phyloP scores from a whole-genome alignment of 805 yeast genomes.

The Debaryomyces tyrocola region DNA sequence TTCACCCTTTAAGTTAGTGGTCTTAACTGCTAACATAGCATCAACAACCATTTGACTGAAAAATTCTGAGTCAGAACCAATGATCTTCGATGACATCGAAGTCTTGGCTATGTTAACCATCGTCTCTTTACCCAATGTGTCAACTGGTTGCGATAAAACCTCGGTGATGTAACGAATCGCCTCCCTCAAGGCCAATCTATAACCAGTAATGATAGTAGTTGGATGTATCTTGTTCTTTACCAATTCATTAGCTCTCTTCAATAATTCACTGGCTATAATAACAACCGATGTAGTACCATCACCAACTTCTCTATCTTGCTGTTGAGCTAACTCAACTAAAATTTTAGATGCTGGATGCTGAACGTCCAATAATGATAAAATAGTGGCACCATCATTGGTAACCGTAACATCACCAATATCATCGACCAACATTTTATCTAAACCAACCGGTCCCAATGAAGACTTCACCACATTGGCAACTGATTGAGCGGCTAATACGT shows the following conservation, averaged over 20 bases:
- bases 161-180: slow-evolving; percentile 85
- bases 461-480: slow-evolving; percentile 85
- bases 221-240: slow-evolving; percentile 96
- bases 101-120: slow-evolving; percentile 92
- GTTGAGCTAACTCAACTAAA: slow-evolving; percentile 94
- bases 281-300: slow-evolving; percentile 98
- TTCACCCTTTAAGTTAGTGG: slow-evolving; percentile 86
- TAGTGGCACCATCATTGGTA: slow-evolving; percentile 98
- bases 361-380: slow-evolving; percentile 83
- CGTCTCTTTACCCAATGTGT: slow-evolving; percentile 77
- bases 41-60: slow-evolving; percentile 91
- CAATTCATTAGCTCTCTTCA: slow-evolving; percentile 89
- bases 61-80: slow-evolving; percentile 90
- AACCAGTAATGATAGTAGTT: slow-evolving; percentile 96
- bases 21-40: slow-evolving; percentile 91
- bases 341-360: slow-evolving; percentile 99
- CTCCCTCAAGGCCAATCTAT: slow-evolving; percentile 88
- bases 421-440: slow-evolving; percentile 97
- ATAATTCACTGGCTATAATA: slow-evolving; percentile 88
- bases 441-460: slow-evolving; percentile 96
- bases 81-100: slow-evolving; percentile 94
- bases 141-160: slow-evolving; percentile 79
- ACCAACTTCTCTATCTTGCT: slow-evolving; percentile 98
- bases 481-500: slow-evolving; percentile 88
- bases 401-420: slow-evolving; percentile 99